These are phyloP conservation scores for Wickerhamomyces sp. DNA, from an alignment of 1,139 yeast genomes.

Conservation along the genomic window DNA sequence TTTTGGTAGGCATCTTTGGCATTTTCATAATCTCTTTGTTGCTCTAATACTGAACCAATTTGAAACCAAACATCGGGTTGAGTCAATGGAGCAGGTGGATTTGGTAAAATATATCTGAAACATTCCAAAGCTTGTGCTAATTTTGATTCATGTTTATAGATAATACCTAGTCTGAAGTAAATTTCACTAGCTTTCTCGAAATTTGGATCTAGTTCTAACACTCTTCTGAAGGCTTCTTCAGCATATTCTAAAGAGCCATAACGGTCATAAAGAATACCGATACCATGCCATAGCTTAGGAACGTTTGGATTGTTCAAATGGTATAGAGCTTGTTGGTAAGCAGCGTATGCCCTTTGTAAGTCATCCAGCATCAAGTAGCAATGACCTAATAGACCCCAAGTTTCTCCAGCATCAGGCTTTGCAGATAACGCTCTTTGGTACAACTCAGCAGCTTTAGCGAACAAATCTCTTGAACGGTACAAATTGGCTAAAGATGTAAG, in stretches of 20 bases:
- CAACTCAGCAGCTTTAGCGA: constrained; percentile 89
- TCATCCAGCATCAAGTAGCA: constrained; percentile 97
- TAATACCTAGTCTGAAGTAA: constrained; percentile 93
- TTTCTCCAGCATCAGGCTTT: constrained; percentile 88
- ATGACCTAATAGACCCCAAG: constrained; percentile 97
- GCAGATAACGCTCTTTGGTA: constrained; percentile 82
- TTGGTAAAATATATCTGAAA: constrained; percentile 82
- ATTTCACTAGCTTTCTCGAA: constrained; percentile 96
- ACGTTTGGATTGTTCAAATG: constrained; percentile 91
- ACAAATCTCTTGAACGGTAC: constrained; percentile 84
- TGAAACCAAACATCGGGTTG: constrained; percentile 99
- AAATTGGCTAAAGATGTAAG: constrained; percentile 83
- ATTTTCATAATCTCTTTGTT: constrained; percentile 84
- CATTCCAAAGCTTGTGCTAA: constrained; percentile 86
- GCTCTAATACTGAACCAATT: constrained; percentile 92
- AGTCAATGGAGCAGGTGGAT: constrained; percentile 93
- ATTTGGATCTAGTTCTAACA: constrained; percentile 89
- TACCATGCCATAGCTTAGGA: constrained; percentile 97
- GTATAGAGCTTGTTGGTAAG: constrained; percentile 92
- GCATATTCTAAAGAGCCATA: constrained; percentile 96
- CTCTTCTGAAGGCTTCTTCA: constrained; percentile 96
- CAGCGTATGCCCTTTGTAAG: constrained; percentile 89
- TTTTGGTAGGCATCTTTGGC: constrained; percentile 96
- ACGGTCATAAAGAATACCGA: constrained; percentile 91
- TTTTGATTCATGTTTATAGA: constrained; percentile 91